Evolutionary conservation across 2,329 filamentous ascomycete genomes (phyloP).

Genomic region (Aspergillus pseudonomiae): DNA sequence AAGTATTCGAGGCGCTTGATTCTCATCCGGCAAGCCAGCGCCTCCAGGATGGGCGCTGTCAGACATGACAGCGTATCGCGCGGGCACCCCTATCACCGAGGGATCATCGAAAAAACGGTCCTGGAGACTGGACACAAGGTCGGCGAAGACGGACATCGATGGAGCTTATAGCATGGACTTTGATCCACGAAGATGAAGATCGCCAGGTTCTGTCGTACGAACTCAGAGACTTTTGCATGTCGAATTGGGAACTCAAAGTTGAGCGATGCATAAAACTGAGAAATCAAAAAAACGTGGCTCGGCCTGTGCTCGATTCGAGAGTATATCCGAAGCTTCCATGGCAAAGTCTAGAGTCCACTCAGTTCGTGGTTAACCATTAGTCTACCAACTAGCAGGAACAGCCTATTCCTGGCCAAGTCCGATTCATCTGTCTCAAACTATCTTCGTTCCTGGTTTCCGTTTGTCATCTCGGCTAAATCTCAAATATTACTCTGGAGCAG

Average conservation of each 20-base stretch:
- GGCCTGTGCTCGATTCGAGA: background rate
- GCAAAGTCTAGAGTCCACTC: background rate
- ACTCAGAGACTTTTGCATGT: background rate
- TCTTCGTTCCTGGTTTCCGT: background rate
- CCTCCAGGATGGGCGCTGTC: conserved; percentile 11
- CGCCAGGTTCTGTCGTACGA: background rate
- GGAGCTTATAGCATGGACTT: background rate
- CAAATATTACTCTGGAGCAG: background rate
- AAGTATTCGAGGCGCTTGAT: conserved; percentile 16
- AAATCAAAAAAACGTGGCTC: background rate
- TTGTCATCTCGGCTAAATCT: background rate
- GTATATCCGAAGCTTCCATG: background rate
- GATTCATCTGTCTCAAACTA: background rate
- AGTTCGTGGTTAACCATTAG: background rate
- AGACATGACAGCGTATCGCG: conserved; percentile 10
- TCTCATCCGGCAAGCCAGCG: conserved; percentile 15
- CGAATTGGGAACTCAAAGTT: background rate
- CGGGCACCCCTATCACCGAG: background rate
- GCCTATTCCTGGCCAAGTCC: background rate
- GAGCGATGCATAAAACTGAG: background rate
- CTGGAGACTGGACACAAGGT: background rate
- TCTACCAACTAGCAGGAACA: background rate
- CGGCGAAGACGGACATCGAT: background rate
- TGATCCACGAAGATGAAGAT: background rate
- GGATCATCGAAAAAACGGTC: background rate